Conservation (phyloP, 345 rosid genomes). For the Bruguiera parviflora region DNA sequence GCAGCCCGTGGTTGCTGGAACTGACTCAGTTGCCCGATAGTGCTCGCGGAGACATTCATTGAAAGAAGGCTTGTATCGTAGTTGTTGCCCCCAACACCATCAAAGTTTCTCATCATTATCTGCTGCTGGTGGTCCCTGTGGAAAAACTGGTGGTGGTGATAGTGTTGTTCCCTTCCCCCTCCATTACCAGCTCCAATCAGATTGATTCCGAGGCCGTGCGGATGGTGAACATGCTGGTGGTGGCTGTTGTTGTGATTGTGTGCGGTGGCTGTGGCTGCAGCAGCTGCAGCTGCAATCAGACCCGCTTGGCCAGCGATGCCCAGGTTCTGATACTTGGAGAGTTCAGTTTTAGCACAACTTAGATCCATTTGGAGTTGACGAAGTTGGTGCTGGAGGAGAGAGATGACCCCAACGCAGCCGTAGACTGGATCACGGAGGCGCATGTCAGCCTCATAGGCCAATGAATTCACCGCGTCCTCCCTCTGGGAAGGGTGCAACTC, state of each 20-base stretch:
- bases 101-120: conserved; percentile 56
- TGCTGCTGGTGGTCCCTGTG: conserved; percentile 70
- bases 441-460: conserved; percentile 34
- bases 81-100: conserved; percentile 40
- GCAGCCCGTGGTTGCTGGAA: conserved; percentile 82
- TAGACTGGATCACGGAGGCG: conserved; percentile 31
- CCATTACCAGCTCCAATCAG: conserved; percentile 43
- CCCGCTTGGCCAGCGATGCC: conserved; percentile 50
- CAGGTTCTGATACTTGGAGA: conserved; percentile 30
- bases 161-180: conserved; percentile 15
- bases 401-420: conserved; percentile 31
- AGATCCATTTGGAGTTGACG: conserved; percentile 35
- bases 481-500: conserved; percentile 33
- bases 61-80: conserved; percentile 66
- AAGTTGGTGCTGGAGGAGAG: conserved; percentile 31
- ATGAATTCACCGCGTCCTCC: conserved; percentile 31
- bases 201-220: conserved; percentile 64
- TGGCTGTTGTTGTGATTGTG: conserved; percentile 4
- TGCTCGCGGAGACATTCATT: conserved; percentile 51
- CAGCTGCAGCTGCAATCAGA: conserved; percentile 54
- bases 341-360: conserved; percentile 29
- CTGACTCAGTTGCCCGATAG: conserved; percentile 68
- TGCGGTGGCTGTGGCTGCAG: conserved; percentile 44
- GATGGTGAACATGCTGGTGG: conserved; percentile 25
- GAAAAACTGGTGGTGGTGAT: conserved; percentile 68